Evolutionary conservation across 768 basidiomycete genomes (phyloP).

Genomic region (Leucosporidium yakuticum): DNA sequence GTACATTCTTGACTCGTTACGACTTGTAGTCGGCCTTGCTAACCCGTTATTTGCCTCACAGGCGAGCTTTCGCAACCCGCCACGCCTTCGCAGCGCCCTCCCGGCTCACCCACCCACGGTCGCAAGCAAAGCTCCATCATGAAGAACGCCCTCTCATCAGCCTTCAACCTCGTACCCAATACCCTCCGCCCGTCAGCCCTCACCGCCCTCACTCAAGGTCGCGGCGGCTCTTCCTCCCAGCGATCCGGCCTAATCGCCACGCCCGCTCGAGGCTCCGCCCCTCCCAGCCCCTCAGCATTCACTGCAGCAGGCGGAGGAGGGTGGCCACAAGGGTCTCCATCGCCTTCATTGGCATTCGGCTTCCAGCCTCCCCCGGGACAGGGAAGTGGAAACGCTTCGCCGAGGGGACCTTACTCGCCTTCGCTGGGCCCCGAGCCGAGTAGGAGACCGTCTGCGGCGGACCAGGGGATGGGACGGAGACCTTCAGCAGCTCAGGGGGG

Average conservation of each 20-base stretch:
- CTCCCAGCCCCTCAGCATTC: background rate
- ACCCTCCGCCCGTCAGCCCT: constrained; percentile 10
- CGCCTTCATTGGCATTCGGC: no score
- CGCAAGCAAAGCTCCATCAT: constrained; percentile 27
- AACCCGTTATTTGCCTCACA: background rate
- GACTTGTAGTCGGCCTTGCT: background rate
- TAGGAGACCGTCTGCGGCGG: no score
- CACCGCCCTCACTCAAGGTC: background rate
- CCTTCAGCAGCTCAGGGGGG: no score
- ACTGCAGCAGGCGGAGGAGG: no score
- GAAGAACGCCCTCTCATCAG: constrained; percentile 28
- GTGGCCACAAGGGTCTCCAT: no score
- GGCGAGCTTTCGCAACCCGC: background rate
- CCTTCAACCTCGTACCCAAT: constrained; percentile 22
- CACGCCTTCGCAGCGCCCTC: background rate
- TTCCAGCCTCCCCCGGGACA: no score
- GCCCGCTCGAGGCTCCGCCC: background rate
- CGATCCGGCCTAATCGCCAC: constrained; percentile 6
- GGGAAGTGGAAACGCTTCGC: no score
- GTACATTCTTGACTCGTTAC: constrained; percentile 11
- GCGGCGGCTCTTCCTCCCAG: background rate
- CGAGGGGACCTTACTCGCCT: no score
- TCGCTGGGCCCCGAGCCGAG: no score
- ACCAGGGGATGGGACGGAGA: no score
- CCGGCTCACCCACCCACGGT: constrained; percentile 12